Evolutionary conservation across 495 filamentous ascomycete species (phyloP).

Genomic region (Trichoderma virens): DNA sequence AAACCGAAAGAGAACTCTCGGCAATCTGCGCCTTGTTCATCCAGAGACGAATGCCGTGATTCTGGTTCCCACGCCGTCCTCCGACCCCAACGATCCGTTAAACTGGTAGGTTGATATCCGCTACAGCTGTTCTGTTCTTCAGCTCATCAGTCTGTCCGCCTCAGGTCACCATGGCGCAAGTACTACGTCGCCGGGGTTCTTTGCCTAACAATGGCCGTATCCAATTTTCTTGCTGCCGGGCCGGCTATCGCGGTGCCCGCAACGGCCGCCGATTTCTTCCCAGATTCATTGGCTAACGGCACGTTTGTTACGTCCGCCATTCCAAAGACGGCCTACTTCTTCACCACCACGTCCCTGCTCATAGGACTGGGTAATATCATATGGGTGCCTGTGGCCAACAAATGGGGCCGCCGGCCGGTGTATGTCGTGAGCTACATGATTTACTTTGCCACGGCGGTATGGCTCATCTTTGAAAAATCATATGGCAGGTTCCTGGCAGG

Average conservation of each 20-base stretch:
- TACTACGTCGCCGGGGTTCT: conserved; percentile 42
- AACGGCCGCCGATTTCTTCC: conserved; percentile 41
- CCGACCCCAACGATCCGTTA: conserved; percentile 54
- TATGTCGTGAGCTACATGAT: conserved; percentile 42
- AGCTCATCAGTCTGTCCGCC: neutral
- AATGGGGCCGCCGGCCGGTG: conserved; percentile 46
- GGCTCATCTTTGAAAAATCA: conserved; percentile 36
- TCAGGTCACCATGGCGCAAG: conserved; percentile 38
- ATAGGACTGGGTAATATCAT: conserved; percentile 45
- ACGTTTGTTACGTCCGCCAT: conserved; percentile 25
- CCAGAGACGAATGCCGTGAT: conserved; percentile 43
- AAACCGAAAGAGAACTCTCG: conserved; percentile 27
- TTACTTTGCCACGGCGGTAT: conserved; percentile 36
- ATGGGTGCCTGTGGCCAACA: conserved; percentile 49
- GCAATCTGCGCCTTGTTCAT: conserved; percentile 42
- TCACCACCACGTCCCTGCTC: conserved; percentile 41
- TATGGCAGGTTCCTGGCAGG: conserved; percentile 38
- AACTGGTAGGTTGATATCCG: conserved; percentile 32
- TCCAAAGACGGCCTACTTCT: conserved; percentile 43
- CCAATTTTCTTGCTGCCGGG: conserved; percentile 48
- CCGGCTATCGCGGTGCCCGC: conserved; percentile 45
- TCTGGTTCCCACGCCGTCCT: conserved; percentile 49
- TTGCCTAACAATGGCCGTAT: conserved; percentile 46
- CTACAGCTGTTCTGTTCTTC: neutral
- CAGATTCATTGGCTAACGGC: conserved; percentile 17